Base-by-base conservation (phyloP, 768 basidiomycete genomes). In the Lentinula guzmanii region DNA sequence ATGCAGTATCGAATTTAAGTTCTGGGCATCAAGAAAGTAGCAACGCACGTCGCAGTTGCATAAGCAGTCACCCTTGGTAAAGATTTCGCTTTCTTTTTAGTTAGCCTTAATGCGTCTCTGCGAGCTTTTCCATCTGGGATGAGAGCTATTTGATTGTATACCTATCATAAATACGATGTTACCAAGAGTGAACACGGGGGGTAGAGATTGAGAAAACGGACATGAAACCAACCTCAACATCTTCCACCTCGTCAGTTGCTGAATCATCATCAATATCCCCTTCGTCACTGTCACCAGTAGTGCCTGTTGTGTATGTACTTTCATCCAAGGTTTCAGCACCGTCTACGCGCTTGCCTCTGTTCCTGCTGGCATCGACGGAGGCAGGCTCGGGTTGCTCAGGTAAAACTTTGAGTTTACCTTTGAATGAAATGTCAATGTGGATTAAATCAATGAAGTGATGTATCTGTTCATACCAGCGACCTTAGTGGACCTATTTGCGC, bases 21-120 rank as follows among this genome's bases (percentile, higher is more conserved):
- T 10, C 6, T 13, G 1, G 53, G 35, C 48, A 16, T 31, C 48
- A 41, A 31, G 33, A 51, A 41, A 18, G 42, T 28, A 31, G 56
- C 42, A 61, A 18, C 79, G 66, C 72, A 95, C 95, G 83, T 87
- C 35, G 95, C 92, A 15, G 94, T 97, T 48, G 95, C 93, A 73
- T 96, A 97, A 4, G 95, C 95, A 2, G 95, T 97, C n/a, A 95
- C 95, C 67, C 95, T 77, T 35, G 95, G 95, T 11, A 97, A 72
- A 11, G 86, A 86, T 70, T 95, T 95, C 2, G 94, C 93, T 71
- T 95, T 96, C 77, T 91, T 95, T 77, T 97, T 96, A 2, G 95
- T 98, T 65, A 98, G 73, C 62, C 81, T 87, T 63, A 94, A 74
- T 2, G 95, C 95, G 76, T 98, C 95, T 62, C 93, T 82, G 46